A percentile compares a stretch with the other conserved stretches of the same genome.
Conservation (phyloP, 2,329 filamentous ascomycete genomes). For the Herpotrichia juniperi region DNA sequence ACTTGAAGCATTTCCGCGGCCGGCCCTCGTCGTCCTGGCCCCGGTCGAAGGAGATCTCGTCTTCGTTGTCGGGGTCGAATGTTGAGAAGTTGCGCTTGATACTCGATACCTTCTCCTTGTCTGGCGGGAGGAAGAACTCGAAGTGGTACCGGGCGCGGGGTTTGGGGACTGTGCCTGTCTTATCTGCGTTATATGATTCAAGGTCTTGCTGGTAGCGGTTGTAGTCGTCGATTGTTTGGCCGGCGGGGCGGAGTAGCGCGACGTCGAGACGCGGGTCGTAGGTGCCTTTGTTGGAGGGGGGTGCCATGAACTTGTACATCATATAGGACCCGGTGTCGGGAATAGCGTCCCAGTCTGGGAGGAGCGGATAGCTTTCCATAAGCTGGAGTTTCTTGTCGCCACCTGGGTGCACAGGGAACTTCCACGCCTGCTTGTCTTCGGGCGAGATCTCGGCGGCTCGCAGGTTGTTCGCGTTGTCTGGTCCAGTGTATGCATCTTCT, state of each 20-base stretch:
- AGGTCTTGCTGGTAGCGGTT: conserved; percentile 56
- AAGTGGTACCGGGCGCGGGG: conserved; percentile 64
- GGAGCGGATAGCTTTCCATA: conserved; percentile 64
- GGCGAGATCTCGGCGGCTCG: conserved; percentile 60
- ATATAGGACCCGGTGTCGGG: conserved; percentile 65
- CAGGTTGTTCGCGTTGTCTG: conserved; percentile 64
- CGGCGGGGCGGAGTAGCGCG: conserved; percentile 61
- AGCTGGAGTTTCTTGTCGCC: conserved; percentile 62
- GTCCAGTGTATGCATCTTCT: conserved; percentile 68
- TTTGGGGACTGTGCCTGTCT: conserved; percentile 50
- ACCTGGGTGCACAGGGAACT: conserved; percentile 63
- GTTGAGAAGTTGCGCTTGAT: conserved; percentile 64
- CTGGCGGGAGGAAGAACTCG: conserved; percentile 63
- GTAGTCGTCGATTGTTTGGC: conserved; percentile 58
- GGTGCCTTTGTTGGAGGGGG: conserved; percentile 58
- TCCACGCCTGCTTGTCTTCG: conserved; percentile 65
- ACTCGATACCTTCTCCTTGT: conserved; percentile 52
- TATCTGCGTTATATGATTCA: conserved; percentile 51
- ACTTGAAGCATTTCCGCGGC: conserved; percentile 59
- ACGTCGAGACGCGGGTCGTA: conserved; percentile 67
- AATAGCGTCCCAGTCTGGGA: conserved; percentile 66
- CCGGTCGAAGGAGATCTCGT: conserved; percentile 39
- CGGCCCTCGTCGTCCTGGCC: conserved; percentile 51
- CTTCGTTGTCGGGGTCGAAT: conserved; percentile 58
- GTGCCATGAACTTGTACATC: conserved; percentile 66